Evolutionary conservation across 495 filamentous ascomycete genomes (phyloP).

Genomic region (Barbatosphaeria neglecta): DNA sequence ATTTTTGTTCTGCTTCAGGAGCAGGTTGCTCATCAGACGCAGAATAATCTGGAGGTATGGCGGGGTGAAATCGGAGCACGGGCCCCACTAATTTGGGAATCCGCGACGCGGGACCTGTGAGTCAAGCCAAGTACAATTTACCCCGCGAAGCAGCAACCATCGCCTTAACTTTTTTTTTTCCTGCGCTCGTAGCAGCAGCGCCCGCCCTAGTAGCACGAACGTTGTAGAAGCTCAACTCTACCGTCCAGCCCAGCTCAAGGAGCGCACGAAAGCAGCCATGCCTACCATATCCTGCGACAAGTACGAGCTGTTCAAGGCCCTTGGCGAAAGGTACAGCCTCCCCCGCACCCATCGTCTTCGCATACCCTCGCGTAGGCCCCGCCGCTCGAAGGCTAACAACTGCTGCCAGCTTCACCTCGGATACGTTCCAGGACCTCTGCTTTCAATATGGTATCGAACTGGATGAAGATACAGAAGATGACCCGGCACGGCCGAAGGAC

Average conservation of each 20-base stretch:
- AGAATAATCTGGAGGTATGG: background rate
- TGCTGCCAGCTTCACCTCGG: slow-evolving; percentile 60
- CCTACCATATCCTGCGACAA: slow-evolving; percentile 95
- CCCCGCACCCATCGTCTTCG: slow-evolving; percentile 7
- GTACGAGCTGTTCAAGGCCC: slow-evolving; percentile 81
- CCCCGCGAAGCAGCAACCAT: background rate
- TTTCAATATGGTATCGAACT: slow-evolving; percentile 99
- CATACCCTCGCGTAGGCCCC: no score
- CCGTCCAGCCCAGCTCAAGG: background rate
- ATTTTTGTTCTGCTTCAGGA: no score
- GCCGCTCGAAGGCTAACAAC: slow-evolving; percentile 3
- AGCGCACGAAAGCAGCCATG: slow-evolving; percentile 32
- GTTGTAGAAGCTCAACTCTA: background rate
- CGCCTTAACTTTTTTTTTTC: background rate
- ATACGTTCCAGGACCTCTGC: slow-evolving; percentile 93
- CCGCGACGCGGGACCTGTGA: no score
- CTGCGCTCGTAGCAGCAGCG: background rate
- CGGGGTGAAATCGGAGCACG: background rate
- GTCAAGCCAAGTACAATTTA: background rate
- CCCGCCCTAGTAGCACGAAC: no score
- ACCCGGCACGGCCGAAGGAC: slow-evolving; percentile 52
- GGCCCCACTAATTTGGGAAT: background rate
- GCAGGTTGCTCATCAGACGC: background rate
- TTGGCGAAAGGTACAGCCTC: slow-evolving; percentile 68
- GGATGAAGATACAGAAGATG: slow-evolving; percentile 83